Conservation (phyloP, 257 asterid genomes). For the Oldenlandia corymbosa region DNA sequence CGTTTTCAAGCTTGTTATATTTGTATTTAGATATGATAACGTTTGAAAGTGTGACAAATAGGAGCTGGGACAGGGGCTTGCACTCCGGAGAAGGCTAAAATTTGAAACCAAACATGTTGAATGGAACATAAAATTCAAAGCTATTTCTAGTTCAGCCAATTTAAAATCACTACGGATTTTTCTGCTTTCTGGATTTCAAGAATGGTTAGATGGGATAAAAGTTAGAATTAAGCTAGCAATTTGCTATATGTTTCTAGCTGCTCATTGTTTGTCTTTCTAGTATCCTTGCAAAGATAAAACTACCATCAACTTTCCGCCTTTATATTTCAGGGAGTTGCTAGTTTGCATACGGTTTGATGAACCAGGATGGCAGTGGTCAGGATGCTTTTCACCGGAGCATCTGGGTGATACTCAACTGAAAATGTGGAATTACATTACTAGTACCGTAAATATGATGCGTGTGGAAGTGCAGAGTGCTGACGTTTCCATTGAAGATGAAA, state of each 20-base stretch:
- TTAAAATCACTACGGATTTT: neutral
- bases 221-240: neutral
- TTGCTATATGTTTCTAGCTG: neutral
- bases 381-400: slow-evolving; percentile 88
- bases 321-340: slow-evolving; percentile 61
- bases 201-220: neutral
- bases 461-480: slow-evolving; percentile 97
- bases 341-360: slow-evolving; percentile 74
- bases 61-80: neutral
- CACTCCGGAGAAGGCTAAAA: no score
- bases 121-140: neutral
- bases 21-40: no score
- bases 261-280: neutral
- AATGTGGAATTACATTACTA: slow-evolving; percentile 68
- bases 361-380: slow-evolving; percentile 99
- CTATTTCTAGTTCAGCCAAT: neutral
- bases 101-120: neutral
- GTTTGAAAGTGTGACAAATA: no score
- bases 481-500: slow-evolving; percentile 65
- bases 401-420: slow-evolving; percentile 94
- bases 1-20: no score
- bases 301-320: slow-evolving; percentile 11
- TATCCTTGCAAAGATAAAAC: neutral
- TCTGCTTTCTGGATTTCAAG: neutral
- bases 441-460: slow-evolving; percentile 77